A percentile compares a stretch with the other conserved stretches of the same genome.
Conservation (phyloP, 2,329 filamentous ascomycete species). For the Paecilomyces formosus region DNA sequence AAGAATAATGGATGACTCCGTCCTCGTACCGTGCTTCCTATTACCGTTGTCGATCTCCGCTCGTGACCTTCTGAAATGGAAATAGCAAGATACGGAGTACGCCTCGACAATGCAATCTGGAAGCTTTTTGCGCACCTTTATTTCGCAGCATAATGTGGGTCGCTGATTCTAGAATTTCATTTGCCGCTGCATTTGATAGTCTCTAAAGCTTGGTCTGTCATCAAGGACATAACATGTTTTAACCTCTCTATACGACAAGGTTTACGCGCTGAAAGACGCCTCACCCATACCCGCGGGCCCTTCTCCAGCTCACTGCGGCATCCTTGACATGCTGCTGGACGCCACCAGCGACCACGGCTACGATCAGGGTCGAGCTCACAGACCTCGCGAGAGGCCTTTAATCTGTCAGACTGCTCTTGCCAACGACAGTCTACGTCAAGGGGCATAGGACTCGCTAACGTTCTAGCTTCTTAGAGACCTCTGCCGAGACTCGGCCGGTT, state of each 20-base stretch:
- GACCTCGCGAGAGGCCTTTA: neutral
- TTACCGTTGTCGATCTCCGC: neutral
- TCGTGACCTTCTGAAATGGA: neutral
- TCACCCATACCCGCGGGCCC: neutral
- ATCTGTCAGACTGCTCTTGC: neutral
- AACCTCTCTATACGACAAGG: neutral
- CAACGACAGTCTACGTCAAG: neutral
- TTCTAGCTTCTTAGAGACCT: neutral
- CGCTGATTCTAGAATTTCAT: neutral
- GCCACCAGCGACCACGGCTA: neutral
- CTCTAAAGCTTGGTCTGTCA: neutral
- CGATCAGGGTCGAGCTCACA: neutral
- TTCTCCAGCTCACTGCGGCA: neutral
- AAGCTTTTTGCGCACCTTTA: neutral
- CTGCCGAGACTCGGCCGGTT: neutral
- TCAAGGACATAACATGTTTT: neutral
- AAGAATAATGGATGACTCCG: neutral
- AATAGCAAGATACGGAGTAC: neutral
- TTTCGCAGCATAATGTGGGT: neutral
- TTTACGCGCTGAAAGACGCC: neutral
- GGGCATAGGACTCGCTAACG: neutral
- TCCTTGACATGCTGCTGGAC: neutral
- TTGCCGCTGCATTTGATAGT: neutral
- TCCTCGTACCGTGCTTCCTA: neutral
- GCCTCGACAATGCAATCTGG: neutral